Percentiles rank a stretch among this genome's conserved stretches.
phyloP scores from a whole-genome alignment of 2,329 filamentous ascomycete species.

The Claviceps quebecensis region DNA sequence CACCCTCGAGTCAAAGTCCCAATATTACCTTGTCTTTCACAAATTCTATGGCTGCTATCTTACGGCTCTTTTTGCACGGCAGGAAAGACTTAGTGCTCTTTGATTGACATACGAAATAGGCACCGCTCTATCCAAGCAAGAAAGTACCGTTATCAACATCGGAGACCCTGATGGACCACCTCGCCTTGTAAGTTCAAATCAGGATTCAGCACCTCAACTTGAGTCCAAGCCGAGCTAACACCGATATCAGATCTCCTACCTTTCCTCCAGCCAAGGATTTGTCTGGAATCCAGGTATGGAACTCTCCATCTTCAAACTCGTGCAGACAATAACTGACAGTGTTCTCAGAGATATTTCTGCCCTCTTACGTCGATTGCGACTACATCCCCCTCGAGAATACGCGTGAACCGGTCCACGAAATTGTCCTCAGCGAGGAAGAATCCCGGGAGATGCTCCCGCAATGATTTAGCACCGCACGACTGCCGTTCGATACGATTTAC shows the following conservation, averaged over 20 bases:
- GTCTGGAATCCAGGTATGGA: slow-evolving; percentile 63
- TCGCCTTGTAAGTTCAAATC: slow-evolving; percentile 43
- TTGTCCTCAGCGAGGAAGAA: slow-evolving; percentile 65
- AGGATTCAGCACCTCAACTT: neutral
- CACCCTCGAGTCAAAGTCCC: neutral
- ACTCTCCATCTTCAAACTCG: neutral
- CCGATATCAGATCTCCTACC: slow-evolving; percentile 55
- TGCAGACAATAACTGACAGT: slow-evolving; percentile 5
- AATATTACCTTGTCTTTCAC: slow-evolving; percentile 1
- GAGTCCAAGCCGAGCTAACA: neutral
- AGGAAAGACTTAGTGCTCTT: neutral
- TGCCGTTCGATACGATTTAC: neutral
- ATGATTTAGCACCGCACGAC: slow-evolving; percentile 18
- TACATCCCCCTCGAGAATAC: slow-evolving; percentile 62
- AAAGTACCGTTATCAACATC: slow-evolving; percentile 71
- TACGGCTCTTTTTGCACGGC: too few species aligned
- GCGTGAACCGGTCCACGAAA: slow-evolving; percentile 66
- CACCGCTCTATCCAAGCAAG: slow-evolving; percentile 55
- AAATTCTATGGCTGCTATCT: neutral
- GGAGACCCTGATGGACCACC: slow-evolving; percentile 60
- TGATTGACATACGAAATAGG: slow-evolving; percentile 33
- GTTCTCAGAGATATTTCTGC: slow-evolving; percentile 59
- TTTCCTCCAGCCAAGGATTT: slow-evolving; percentile 67
- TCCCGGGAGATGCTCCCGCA: slow-evolving; percentile 53
- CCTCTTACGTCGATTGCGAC: slow-evolving; percentile 62